Conservation (phyloP, 306 rosid species). For the Aeschynomene evenia region DNA sequence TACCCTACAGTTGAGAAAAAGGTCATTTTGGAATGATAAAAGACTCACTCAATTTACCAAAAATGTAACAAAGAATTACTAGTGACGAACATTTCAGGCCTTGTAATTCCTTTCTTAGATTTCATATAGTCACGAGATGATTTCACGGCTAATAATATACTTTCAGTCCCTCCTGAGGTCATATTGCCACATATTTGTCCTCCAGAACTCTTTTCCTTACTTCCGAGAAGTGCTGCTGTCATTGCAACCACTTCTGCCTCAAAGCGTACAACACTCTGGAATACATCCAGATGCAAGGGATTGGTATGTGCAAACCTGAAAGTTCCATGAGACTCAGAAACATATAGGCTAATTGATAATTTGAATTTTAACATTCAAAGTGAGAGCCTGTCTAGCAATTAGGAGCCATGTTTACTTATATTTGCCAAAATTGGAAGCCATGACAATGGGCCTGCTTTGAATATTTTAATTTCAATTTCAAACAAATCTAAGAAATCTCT, state of each 20-base stretch:
- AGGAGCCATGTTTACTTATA: conserved; percentile 10
- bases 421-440: conserved; percentile 15
- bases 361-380: not conserved
- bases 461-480: conserved; percentile 30
- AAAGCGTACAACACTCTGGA: conserved; percentile 74
- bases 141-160: conserved; percentile 87
- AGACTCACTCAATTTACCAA: conserved; percentile 9
- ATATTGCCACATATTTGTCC: conserved; percentile 94
- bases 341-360: not conserved
- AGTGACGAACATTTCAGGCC: conserved; percentile 79
- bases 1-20: conserved; percentile 53
- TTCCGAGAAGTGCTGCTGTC: conserved; percentile 90
- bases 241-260: conserved; percentile 96
- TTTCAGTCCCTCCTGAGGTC: conserved; percentile 99
- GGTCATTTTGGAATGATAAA: conserved; percentile 15
- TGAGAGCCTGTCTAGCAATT: conserved; percentile 6
- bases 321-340: conserved; percentile 14
- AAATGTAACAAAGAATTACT: conserved; percentile 7
- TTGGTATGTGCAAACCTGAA: conserved; percentile 98
- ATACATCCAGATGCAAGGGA: conserved; percentile 94
- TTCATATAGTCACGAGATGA: conserved; percentile 95
- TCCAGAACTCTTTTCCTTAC: conserved; percentile 75
- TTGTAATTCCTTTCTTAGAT: conserved; percentile 69
- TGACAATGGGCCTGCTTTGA: not conserved
- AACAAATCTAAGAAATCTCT: not conserved